Base-by-base conservation (phyloP, 805 yeast species). In the Teunomyces cretensis region DNA sequence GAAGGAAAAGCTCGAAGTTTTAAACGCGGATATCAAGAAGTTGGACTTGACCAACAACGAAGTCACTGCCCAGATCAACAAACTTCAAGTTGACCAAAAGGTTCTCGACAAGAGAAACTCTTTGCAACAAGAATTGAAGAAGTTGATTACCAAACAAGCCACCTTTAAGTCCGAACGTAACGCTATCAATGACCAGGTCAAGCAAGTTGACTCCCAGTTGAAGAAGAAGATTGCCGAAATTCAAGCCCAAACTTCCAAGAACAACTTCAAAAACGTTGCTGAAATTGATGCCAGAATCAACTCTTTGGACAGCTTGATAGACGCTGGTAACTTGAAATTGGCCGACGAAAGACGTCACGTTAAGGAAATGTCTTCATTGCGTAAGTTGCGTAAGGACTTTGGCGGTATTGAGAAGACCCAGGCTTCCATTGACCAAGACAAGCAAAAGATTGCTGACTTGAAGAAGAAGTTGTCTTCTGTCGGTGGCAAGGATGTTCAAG, bases 331-430 rank as follows among this genome's bases (percentile, higher is more conserved):
- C 38, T 75, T 94, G 63, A 80, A 88, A 57, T 81, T 94, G 60
- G 97, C 90, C 43, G 96, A 92, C 52, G 99, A 94, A 78, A 85
- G 88, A 74, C 78, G 83, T 61, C 69, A 76, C 53, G 81, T 94
- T 54, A 87, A 87, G 71, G 98, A 92, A 71, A 86, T 89, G 76
- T 78, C 89, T 42, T 67, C 83, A 38, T 79, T 94, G 65, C 83
- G 92, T 69, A 89, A 88, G 70, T 71, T 86, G 62, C 81, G 84
- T 61, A 86, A 85, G 66, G 91, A 85, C 65, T 87, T 88, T 62
- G 80, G 81, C 41, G 75, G 79, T 39, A 74, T 91, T 55, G 90
- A 83, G 61, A 79, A 80, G 57, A 79, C 80, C 57, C 97, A 89
- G 74, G 80, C 80, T 56, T 79, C 84, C 36, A 83, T 92, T 61